A percentile compares a stretch with the other conserved stretches of the same genome.
phyloP scores from a whole-genome alignment of 2,329 filamentous ascomycete species.

The Cercospora nicotianae region DNA sequence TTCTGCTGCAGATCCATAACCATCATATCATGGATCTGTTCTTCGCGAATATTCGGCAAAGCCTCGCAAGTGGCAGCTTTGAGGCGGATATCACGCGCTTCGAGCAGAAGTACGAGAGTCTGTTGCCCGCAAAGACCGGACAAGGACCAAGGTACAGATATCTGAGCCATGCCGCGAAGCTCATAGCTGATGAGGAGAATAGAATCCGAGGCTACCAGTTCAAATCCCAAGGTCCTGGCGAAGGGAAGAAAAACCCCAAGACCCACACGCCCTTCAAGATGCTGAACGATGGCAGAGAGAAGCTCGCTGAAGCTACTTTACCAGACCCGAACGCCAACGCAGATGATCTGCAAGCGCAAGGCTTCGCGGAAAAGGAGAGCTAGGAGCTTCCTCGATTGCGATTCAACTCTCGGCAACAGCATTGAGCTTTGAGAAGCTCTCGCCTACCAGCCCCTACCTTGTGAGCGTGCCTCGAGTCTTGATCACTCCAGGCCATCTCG shows the following conservation, averaged over 20 bases:
- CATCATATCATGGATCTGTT: constrained; percentile 70
- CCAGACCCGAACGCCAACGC: constrained; percentile 52
- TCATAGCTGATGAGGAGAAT: constrained; percentile 21
- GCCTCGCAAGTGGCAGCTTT: constrained; percentile 59
- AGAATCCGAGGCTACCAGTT: constrained; percentile 78
- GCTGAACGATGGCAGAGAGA: constrained; percentile 52
- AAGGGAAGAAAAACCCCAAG: constrained; percentile 69
- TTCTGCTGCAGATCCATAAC: constrained; percentile 89
- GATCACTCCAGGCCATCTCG: background rate
- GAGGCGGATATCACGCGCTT: constrained; percentile 61
- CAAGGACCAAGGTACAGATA: constrained; percentile 64
- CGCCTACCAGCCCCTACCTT: too few relatives aligned
- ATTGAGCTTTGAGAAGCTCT: background rate
- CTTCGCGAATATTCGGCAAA: constrained; percentile 67
- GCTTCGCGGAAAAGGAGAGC: constrained; percentile 35
- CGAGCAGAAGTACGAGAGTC: constrained; percentile 64
- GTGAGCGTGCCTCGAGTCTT: too few relatives aligned
- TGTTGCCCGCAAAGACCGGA: constrained; percentile 72
- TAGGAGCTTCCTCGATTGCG: constrained; percentile 4
- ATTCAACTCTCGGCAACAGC: background rate
- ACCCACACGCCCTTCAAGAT: constrained; percentile 68
- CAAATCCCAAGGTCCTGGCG: constrained; percentile 65
- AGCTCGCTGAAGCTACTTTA: constrained; percentile 51
- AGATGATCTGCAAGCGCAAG: constrained; percentile 51
- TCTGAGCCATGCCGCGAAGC: constrained; percentile 7